phyloP scores from a whole-genome alignment of 2,329 filamentous ascomycete genomes.

The Aspergillus luchuensis region DNA sequence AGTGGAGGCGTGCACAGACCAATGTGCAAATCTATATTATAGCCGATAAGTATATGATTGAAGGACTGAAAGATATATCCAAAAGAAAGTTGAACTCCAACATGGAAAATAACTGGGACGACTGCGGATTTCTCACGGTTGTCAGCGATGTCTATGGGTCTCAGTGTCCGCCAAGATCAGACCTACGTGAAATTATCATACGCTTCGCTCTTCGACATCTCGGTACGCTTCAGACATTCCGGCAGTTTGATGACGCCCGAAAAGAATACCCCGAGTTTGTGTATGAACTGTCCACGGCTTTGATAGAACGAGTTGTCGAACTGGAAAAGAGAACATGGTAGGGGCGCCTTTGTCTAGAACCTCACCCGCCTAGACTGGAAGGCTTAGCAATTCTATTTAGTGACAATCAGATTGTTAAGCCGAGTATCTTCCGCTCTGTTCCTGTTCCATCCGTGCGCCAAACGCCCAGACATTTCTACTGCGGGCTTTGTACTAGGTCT shows the following conservation, averaged over 20 bases:
- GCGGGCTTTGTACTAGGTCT: not conserved
- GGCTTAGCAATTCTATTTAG: too few species aligned
- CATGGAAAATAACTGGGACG: not conserved
- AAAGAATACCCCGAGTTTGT: not conserved
- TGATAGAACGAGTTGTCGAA: not conserved
- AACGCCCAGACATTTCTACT: not conserved
- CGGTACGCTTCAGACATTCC: not conserved
- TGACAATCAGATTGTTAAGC: not conserved
- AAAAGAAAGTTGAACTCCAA: not conserved
- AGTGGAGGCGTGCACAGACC: too few species aligned
- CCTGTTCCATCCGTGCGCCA: not conserved
- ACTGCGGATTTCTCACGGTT: not conserved
- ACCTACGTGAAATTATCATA: not conserved
- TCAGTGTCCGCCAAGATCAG: not conserved
- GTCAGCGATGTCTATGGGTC: not conserved
- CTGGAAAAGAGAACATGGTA: not conserved
- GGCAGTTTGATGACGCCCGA: not conserved
- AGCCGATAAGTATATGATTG: not conserved
- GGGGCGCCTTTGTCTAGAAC: not conserved
- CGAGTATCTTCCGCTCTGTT: not conserved
- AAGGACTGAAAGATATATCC: not conserved
- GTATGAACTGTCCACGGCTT: not conserved
- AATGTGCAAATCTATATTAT: too few species aligned
- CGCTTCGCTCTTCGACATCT: not conserved
- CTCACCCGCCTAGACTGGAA: too few species aligned